phyloP scores from a whole-genome alignment of 2,329 filamentous ascomycete species.

The Diplodia intermedia region DNA sequence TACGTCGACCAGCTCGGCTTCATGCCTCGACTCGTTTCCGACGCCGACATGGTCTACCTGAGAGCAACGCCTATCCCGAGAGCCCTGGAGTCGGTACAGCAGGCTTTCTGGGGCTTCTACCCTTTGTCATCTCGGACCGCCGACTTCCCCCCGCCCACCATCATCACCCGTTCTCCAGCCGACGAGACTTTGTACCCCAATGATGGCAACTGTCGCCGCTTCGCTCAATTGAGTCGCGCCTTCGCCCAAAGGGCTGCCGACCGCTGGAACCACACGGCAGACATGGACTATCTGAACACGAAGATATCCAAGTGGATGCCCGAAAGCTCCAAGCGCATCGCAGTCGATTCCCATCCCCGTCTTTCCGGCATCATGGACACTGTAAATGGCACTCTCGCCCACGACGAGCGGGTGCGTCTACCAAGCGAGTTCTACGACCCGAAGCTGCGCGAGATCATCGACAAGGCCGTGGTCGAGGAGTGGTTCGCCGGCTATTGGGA shows the following conservation, averaged over 20 bases:
- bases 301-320: conserved; percentile 88
- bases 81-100: conserved; percentile 59
- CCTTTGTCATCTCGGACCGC: conserved; percentile 52
- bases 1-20: conserved; percentile 59
- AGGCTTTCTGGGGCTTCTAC: conserved; percentile 58
- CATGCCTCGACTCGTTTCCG: conserved; percentile 54
- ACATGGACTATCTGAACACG: conserved; percentile 83
- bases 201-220: conserved; percentile 56
- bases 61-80: conserved; percentile 58
- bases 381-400: conserved; percentile 85
- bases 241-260: conserved; percentile 57
- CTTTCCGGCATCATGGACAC: conserved; percentile 94
- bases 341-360: conserved; percentile 82
- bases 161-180: conserved; percentile 53
- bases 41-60: conserved; percentile 54
- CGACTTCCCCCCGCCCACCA: conserved; percentile 53
- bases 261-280: conserved; percentile 64
- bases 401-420: conserved; percentile 78
- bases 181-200: conserved; percentile 61
- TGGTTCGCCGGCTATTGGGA: conserved; percentile 91
- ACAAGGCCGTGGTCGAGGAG: conserved; percentile 81
- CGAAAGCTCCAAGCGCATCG: conserved; percentile 67
- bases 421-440: conserved; percentile 87
- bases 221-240: conserved; percentile 55
- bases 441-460: conserved; percentile 71